These are phyloP conservation scores for Orbilia oligospora DNA, from an alignment of 2,329 filamentous ascomycete species.

Conservation along the genomic window DNA sequence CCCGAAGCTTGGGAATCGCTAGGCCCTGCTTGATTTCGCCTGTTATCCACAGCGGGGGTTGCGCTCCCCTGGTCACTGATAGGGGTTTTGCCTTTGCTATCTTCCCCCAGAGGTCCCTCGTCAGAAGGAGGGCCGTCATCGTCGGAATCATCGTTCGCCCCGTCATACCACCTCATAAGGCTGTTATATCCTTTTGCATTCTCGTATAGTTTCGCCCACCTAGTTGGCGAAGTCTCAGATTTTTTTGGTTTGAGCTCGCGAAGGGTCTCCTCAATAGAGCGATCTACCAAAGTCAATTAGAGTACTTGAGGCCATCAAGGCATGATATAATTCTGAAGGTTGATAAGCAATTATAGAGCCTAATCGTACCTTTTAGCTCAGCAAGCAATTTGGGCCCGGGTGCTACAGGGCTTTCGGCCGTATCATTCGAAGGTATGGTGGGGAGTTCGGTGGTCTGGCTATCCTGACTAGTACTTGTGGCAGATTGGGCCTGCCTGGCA, in stretches of 20 bases:
- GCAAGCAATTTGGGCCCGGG: neutral
- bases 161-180: slow-evolving; percentile 41
- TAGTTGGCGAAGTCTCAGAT: neutral
- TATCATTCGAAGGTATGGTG: neutral
- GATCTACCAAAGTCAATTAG: neutral
- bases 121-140: neutral
- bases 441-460: neutral
- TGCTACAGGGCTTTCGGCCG: neutral
- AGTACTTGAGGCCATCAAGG: neutral
- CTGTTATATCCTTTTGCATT: neutral
- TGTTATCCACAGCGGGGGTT: neutral
- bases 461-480: no score
- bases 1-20: neutral
- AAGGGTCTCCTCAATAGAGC: neutral
- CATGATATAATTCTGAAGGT: neutral
- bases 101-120: neutral
- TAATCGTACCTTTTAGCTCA: neutral
- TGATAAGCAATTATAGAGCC: neutral
- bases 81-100: neutral
- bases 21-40: neutral
- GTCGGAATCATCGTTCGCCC: neutral
- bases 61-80: neutral
- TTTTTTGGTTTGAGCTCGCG: neutral
- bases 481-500: neutral
- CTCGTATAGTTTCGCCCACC: neutral